These are phyloP conservation scores for Stygiomarasmius scandens DNA, from an alignment of 1,284 basidiomycete genomes.

Conservation along the genomic window DNA sequence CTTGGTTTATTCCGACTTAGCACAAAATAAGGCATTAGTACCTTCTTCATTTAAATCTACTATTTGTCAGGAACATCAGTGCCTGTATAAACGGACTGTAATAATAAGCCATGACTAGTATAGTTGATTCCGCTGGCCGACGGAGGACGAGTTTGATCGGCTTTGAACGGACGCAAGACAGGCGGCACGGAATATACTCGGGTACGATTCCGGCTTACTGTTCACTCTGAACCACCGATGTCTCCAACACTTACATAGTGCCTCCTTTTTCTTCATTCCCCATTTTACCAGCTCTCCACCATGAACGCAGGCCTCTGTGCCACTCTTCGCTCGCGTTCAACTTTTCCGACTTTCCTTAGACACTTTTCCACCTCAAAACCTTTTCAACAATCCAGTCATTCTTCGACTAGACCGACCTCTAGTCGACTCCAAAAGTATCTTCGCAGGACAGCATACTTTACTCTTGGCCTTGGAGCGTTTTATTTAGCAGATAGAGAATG, in stretches of 20 bases:
- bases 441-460: slow-evolving; percentile 38
- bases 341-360: background rate
- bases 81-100: too few species aligned
- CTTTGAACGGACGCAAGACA: too few species aligned
- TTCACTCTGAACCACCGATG: background rate
- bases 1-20: too few species aligned
- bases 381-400: background rate
- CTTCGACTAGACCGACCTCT: slow-evolving; percentile 4
- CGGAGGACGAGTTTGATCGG: too few species aligned
- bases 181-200: too few species aligned
- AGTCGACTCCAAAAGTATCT: slow-evolving; percentile 22
- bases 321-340: background rate
- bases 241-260: background rate
- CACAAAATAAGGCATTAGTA: too few species aligned
- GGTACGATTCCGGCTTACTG: background rate
- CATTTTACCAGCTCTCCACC: background rate
- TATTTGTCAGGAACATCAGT: too few species aligned
- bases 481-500: slow-evolving; percentile 59
- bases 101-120: too few species aligned
- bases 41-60: too few species aligned
- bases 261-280: background rate
- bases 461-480: slow-evolving; percentile 42
- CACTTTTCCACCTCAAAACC: background rate
- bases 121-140: too few species aligned
- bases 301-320: background rate